A percentile compares a stretch with the other conserved stretches of the same genome.
These are phyloP conservation scores for Zarea fungicola DNA, from an alignment of 2,329 filamentous ascomycete genomes.

Conservation along the genomic window DNA sequence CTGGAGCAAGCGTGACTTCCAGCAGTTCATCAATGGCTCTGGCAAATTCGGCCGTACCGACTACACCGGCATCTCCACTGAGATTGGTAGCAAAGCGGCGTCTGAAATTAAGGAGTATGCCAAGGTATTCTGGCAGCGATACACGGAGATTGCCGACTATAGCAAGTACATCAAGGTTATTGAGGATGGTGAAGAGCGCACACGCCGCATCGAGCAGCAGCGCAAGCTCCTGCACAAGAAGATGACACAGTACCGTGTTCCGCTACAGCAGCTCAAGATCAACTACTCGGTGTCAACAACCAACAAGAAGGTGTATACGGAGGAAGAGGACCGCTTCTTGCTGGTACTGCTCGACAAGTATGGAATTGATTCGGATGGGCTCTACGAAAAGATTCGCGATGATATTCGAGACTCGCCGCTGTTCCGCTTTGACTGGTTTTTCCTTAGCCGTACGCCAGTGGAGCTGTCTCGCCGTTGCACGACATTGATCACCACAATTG, in stretches of 20 bases:
- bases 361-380: slow-evolving; percentile 82
- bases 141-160: slow-evolving; percentile 84
- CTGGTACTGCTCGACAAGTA: slow-evolving; percentile 89
- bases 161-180: slow-evolving; percentile 84
- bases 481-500: slow-evolving; percentile 88
- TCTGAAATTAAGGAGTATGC: slow-evolving; percentile 87
- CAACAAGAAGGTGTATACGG: slow-evolving; percentile 99
- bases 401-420: slow-evolving; percentile 92
- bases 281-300: slow-evolving; percentile 98
- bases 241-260: slow-evolving; percentile 94
- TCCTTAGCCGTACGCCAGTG: slow-evolving; percentile 86
- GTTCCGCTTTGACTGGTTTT: slow-evolving; percentile 99
- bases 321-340: slow-evolving; percentile 94
- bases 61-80: slow-evolving; percentile 77
- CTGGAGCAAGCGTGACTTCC: slow-evolving; percentile 97
- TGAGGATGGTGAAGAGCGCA: slow-evolving; percentile 86
- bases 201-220: slow-evolving; percentile 84
- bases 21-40: slow-evolving; percentile 94
- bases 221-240: slow-evolving; percentile 92
- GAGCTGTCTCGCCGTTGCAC: slow-evolving; percentile 91
- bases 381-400: slow-evolving; percentile 94
- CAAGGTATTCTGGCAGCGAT: slow-evolving; percentile 94
- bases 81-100: slow-evolving; percentile 84
- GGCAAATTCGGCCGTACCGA: slow-evolving; percentile 86
- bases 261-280: slow-evolving; percentile 94